Evolutionary conservation across 169 alveolate genomes (phyloP).

Genomic region (Eimeria praecox): DNA sequence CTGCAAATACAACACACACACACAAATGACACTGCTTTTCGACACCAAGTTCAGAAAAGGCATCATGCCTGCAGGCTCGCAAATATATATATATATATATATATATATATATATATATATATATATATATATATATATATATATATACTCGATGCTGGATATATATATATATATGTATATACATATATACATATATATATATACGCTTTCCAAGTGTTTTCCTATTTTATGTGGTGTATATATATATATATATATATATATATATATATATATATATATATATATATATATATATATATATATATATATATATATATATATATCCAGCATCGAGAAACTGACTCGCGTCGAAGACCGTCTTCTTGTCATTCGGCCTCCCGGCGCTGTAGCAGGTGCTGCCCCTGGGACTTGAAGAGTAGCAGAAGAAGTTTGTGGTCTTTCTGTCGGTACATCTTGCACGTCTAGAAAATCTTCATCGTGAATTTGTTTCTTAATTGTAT

Average conservation of each 20-base stretch:
- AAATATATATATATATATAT: not conserved
- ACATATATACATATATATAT: no score
- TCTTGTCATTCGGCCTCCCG: slow-evolving; percentile 47
- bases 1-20: not conserved
- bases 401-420: not conserved
- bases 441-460: slow-evolving; percentile 19
- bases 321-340: no score
- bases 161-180: not conserved
- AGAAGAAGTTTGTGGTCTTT: not conserved
- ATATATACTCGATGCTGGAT: no score
- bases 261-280: no score
- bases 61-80: not conserved
- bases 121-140: no score
- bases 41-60: not conserved
- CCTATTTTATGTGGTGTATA: no score
- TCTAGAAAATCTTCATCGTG: slow-evolving; percentile 63
- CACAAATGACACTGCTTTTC: no score
- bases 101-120: no score
- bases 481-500: slow-evolving; percentile 73
- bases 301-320: no score
- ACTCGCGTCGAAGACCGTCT: slow-evolving; percentile 17
- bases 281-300: no score
- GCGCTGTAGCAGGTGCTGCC: not conserved
- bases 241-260: not conserved
- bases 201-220: no score